Evolutionary conservation across 73 alveolate species (phyloP).

Genomic region (Blepharisma stoltei): DNA sequence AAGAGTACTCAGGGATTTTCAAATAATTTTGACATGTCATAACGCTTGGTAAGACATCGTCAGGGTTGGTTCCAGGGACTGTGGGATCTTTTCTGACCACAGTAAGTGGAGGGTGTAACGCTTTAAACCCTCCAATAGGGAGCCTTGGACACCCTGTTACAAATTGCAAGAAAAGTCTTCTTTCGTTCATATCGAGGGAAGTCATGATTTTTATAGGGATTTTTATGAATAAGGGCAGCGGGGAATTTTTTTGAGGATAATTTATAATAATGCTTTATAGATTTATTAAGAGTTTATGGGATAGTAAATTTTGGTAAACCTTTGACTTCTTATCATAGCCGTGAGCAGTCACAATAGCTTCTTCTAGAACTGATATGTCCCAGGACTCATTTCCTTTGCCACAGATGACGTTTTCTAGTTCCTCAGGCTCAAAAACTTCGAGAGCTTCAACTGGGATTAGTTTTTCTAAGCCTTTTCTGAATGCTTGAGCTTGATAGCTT

Average conservation of each 20-base stretch:
- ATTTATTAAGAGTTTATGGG: too few species aligned
- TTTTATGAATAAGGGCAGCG: too few species aligned
- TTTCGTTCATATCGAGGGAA: constrained; percentile 44
- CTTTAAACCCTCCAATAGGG: constrained; percentile 85
- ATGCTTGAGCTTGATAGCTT: constrained; percentile 60
- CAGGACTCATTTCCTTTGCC: constrained; percentile 72
- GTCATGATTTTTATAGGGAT: constrained; percentile 58
- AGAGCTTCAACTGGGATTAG: constrained; percentile 62
- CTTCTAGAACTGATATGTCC: constrained; percentile 53
- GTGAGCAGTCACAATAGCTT: constrained; percentile 73
- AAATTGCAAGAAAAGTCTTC: constrained; percentile 70
- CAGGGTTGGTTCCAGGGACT: constrained; percentile 54
- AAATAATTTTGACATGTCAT: constrained; percentile 71
- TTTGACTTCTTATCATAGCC: constrained; percentile 67
- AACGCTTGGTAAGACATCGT: constrained; percentile 64
- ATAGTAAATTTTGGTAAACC: constrained; percentile 55
- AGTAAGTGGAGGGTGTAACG: constrained; percentile 84
- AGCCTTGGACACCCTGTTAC: constrained; percentile 88
- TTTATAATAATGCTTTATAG: too few species aligned
- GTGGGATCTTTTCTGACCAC: constrained; percentile 64
- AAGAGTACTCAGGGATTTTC: constrained; percentile 84
- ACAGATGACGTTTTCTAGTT: constrained; percentile 75
- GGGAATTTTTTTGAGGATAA: too few species aligned
- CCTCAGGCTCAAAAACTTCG: constrained; percentile 66
- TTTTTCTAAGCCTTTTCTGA: constrained; percentile 77